A percentile compares a stretch with the other conserved stretches of the same genome.
Evolutionary conservation across 1,139 yeast species (phyloP).

Genomic region (Candida tropicalis): DNA sequence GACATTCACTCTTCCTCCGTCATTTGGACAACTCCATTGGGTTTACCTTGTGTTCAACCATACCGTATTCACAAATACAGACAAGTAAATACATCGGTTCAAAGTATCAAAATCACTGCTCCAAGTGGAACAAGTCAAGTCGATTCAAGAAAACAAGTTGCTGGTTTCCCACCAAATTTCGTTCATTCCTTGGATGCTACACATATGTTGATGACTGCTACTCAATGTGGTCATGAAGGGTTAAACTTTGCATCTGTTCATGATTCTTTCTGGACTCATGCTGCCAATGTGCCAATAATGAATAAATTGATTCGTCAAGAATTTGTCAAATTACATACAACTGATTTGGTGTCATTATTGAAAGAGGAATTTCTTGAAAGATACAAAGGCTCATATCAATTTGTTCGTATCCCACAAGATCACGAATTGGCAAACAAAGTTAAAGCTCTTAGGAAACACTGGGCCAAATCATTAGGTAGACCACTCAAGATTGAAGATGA

Average conservation of each 20-base stretch:
- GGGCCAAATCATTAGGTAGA: constrained; percentile 55
- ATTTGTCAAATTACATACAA: constrained; percentile 76
- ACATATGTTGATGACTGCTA: constrained; percentile 91
- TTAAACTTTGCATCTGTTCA: constrained; percentile 95
- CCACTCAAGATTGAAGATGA: constrained; percentile 72
- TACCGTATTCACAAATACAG: constrained; percentile 70
- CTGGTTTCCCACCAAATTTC: constrained; percentile 95
- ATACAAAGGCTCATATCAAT: constrained; percentile 70
- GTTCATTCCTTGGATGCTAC: constrained; percentile 97
- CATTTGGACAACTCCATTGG: constrained; percentile 96
- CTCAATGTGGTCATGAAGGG: constrained; percentile 66
- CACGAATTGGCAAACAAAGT: constrained; percentile 59
- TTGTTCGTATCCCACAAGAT: constrained; percentile 54
- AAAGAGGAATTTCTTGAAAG: constrained; percentile 81
- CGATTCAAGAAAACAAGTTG: constrained; percentile 83
- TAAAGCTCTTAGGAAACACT: constrained; percentile 49
- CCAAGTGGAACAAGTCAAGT: constrained; percentile 84
- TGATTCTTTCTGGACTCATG: constrained; percentile 99
- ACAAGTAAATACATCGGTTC: constrained; percentile 76
- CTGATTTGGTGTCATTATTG: constrained; percentile 68
- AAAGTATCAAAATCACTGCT: constrained; percentile 78
- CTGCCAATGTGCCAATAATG: constrained; percentile 77
- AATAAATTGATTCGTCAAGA: constrained; percentile 73
- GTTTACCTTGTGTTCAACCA: constrained; percentile 95
- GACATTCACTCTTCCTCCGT: constrained; percentile 75